A percentile compares a stretch with the other conserved stretches of the same genome.
Conservation (phyloP, 805 yeast species). For the Candida verbasci region DNA sequence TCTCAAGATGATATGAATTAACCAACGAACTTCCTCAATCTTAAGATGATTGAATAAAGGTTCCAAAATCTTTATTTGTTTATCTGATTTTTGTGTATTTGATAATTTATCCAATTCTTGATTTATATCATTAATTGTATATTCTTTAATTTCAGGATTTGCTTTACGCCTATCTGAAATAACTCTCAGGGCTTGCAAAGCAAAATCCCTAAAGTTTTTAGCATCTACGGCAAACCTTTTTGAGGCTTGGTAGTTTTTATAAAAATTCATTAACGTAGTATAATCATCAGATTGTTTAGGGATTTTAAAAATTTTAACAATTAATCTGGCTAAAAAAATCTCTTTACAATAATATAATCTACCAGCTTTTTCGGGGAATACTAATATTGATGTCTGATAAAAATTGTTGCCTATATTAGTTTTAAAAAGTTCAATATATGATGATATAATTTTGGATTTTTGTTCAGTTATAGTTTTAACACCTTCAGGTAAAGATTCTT, state of each 20-base stretch:
- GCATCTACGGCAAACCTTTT: conserved; percentile 41
- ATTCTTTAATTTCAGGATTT: conserved; percentile 12
- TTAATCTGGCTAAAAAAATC: conserved; percentile 46
- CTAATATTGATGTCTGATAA: conserved; percentile 60
- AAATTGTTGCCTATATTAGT: conserved; percentile 46
- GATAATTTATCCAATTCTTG: conserved; percentile 24
- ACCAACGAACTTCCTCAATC: conserved; percentile 61
- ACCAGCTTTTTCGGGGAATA: conserved; percentile 60
- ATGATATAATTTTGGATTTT: conserved; percentile 21
- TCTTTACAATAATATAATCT: conserved; percentile 65
- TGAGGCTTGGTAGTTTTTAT: conserved; percentile 25
- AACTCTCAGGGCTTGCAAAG: conserved; percentile 48
- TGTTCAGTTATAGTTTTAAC: conserved; percentile 20
- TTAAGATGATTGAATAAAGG: conserved; percentile 52
- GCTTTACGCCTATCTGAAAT: conserved; percentile 53
- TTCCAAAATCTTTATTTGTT: conserved; percentile 42
- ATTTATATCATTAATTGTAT: conserved; percentile 29
- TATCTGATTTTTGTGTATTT: conserved; percentile 20
- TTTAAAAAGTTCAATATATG: conserved; percentile 27
- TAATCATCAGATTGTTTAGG: conserved; percentile 62
- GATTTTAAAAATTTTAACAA: conserved; percentile 49
- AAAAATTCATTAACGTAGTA: conserved; percentile 32
- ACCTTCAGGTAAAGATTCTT: conserved; percentile 19
- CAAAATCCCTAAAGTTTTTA: conserved; percentile 34
- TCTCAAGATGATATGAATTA: conserved; percentile 63